Conservation (phyloP, 495 filamentous ascomycete species). For the Podospora conica region DNA sequence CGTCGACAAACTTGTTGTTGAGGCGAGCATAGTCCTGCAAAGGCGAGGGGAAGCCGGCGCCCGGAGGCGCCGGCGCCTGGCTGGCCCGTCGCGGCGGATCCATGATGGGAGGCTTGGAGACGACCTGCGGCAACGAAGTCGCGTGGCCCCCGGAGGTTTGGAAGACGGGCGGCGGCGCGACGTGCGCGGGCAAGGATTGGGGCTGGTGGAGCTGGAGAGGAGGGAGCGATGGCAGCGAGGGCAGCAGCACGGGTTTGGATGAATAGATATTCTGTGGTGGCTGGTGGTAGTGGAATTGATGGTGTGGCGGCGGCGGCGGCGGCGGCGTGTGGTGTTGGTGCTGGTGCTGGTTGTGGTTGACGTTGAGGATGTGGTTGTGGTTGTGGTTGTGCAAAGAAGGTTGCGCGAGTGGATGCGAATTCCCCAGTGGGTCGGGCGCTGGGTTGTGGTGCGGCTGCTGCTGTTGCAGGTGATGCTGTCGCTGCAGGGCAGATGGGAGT, state of each 20-base stretch:
- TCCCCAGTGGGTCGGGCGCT: neutral
- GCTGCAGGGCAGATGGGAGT: neutral
- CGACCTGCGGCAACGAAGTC: neutral
- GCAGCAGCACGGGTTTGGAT: neutral
- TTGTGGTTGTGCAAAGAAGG: neutral
- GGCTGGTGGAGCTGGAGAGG: conserved; percentile 3
- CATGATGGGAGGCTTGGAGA: conserved; percentile 35
- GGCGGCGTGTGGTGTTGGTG: conserved; percentile 4
- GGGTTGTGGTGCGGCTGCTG: conserved; percentile 7
- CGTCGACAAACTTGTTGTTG: conserved; percentile 37
- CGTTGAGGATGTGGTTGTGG: neutral
- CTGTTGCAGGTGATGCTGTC: neutral
- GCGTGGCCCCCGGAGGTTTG: neutral
- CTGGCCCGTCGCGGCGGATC: conserved; percentile 31
- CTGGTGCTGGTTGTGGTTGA: neutral
- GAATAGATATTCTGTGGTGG: neutral
- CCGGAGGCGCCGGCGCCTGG: conserved; percentile 10
- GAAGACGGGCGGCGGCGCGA: conserved; percentile 1
- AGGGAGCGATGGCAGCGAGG: conserved; percentile 4
- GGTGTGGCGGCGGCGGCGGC: conserved; percentile 13
- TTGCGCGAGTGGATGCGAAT: neutral
- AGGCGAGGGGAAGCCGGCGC: conserved; percentile 37
- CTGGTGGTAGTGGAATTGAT: conserved; percentile 11
- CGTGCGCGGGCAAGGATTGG: conserved; percentile 7
- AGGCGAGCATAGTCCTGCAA: conserved; percentile 28